phyloP scores from a whole-genome alignment of 305 asterid species.

The Solanum chacoense region DNA sequence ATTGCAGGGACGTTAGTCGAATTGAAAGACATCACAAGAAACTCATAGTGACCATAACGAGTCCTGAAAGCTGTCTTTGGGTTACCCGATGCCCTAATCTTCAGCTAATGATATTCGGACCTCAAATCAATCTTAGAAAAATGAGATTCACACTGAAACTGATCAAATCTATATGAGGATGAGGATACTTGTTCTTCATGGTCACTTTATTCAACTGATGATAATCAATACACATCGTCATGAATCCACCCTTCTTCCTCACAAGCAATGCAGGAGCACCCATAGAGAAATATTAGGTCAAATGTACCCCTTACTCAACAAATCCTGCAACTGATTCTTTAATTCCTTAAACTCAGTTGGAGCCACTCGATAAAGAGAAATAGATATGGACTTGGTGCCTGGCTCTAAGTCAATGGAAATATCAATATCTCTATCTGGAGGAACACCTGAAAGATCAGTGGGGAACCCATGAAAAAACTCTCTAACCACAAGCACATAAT shows the following conservation, averaged over 20 bases:
- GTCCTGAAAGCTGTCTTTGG: background rate
- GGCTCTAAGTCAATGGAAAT: too few relatives aligned
- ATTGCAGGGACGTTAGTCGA: background rate
- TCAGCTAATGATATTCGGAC: background rate
- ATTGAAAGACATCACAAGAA: background rate
- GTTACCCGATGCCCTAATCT: background rate
- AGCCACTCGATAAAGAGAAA: background rate
- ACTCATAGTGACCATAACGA: background rate
- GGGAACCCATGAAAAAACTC: background rate
- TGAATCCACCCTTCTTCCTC: background rate
- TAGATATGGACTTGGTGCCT: background rate
- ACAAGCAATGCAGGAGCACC: background rate
- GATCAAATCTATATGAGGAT: background rate
- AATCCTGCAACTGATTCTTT: background rate
- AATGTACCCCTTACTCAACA: background rate
- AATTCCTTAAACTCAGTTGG: background rate
- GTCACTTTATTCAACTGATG: background rate
- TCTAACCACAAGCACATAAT: background rate
- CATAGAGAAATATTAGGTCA: background rate
- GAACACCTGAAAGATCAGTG: background rate
- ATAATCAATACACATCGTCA: background rate
- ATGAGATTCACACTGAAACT: background rate
- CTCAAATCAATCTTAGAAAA: background rate
- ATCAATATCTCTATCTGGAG: background rate
- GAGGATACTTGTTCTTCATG: background rate